phyloP scores from a whole-genome alignment of 805 yeast species.

The Naumovozyma baii region DNA sequence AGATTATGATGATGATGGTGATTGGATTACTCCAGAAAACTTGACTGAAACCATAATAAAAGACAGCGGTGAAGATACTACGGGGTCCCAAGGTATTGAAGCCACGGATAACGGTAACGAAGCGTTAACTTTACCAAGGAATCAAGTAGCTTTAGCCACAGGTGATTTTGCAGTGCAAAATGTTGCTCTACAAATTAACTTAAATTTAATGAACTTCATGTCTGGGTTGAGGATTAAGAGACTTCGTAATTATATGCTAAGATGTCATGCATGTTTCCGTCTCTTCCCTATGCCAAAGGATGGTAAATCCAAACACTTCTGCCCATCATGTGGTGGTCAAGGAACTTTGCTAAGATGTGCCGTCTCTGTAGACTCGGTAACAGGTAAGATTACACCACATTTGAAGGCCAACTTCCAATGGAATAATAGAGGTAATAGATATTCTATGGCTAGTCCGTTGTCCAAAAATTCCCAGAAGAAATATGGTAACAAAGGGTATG shows the following conservation, averaged over 20 bases:
- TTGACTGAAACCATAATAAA: slow-evolving; percentile 57
- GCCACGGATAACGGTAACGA: slow-evolving; percentile 25
- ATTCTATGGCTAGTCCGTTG: slow-evolving; percentile 77
- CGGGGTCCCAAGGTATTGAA: slow-evolving; percentile 31
- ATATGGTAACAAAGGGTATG: slow-evolving; percentile 71
- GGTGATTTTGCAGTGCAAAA: slow-evolving; percentile 98
- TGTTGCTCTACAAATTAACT: slow-evolving; percentile 82
- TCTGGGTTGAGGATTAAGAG: slow-evolving; percentile 79
- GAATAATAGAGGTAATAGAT: slow-evolving; percentile 80
- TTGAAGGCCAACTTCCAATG: slow-evolving; percentile 87
- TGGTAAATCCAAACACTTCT: slow-evolving; percentile 75
- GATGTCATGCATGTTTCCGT: slow-evolving; percentile 95
- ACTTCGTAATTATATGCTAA: slow-evolving; percentile 82
- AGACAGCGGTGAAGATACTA: slow-evolving; percentile 52
- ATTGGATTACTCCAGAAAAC: slow-evolving; percentile 92
- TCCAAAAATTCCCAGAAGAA: slow-evolving; percentile 63
- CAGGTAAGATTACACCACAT: slow-evolving; percentile 82
- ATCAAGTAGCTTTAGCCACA: slow-evolving; percentile 77
- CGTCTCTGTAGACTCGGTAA: slow-evolving; percentile 65
- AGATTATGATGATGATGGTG: slow-evolving; percentile 68
- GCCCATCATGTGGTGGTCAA: slow-evolving; percentile 88
- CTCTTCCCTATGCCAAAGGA: slow-evolving; percentile 68
- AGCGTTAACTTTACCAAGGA: slow-evolving; percentile 25
- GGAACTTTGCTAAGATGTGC: slow-evolving; percentile 83
- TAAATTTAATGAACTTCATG: slow-evolving; percentile 73